Conservation (phyloP, 2,329 filamentous ascomycete genomes). For the Sphaerulina populicola region DNA sequence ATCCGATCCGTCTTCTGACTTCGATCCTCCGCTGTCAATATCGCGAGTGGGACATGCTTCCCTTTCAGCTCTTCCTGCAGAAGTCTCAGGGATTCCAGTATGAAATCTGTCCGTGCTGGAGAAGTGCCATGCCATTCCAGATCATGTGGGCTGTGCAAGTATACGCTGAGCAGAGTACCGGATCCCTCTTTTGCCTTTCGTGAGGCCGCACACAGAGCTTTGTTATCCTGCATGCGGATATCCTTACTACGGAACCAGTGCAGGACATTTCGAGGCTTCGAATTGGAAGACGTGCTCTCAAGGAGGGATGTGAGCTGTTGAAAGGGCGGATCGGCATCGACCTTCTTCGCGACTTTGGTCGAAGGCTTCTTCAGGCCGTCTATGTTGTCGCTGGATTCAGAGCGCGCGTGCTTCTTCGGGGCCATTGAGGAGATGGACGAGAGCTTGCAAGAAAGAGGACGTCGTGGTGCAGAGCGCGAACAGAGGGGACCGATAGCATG, state of each 20-base stretch:
- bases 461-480: background rate
- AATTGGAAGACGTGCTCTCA: slow-evolving; percentile 34
- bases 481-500: background rate
- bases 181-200: slow-evolving; percentile 38
- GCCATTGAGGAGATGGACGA: slow-evolving; percentile 2
- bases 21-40: slow-evolving; percentile 39
- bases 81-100: slow-evolving; percentile 38
- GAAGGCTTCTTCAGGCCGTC: slow-evolving; percentile 37
- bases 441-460: background rate
- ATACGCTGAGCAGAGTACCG: slow-evolving; percentile 40
- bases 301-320: slow-evolving; percentile 36
- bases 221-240: slow-evolving; percentile 45
- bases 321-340: slow-evolving; percentile 41
- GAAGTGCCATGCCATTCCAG: slow-evolving; percentile 46
- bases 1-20: slow-evolving; percentile 38
- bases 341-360: slow-evolving; percentile 44
- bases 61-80: slow-evolving; percentile 42
- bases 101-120: slow-evolving; percentile 43
- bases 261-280: slow-evolving; percentile 37
- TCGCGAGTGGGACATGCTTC: slow-evolving; percentile 44
- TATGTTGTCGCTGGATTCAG: slow-evolving; percentile 13
- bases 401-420: slow-evolving; percentile 20
- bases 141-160: slow-evolving; percentile 42
- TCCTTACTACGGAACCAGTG: slow-evolving; percentile 49
- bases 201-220: slow-evolving; percentile 41